These are phyloP conservation scores for Phaeodactylum tricornutum DNA, from an alignment of 108 stramenopile species.

Conservation along the genomic window DNA sequence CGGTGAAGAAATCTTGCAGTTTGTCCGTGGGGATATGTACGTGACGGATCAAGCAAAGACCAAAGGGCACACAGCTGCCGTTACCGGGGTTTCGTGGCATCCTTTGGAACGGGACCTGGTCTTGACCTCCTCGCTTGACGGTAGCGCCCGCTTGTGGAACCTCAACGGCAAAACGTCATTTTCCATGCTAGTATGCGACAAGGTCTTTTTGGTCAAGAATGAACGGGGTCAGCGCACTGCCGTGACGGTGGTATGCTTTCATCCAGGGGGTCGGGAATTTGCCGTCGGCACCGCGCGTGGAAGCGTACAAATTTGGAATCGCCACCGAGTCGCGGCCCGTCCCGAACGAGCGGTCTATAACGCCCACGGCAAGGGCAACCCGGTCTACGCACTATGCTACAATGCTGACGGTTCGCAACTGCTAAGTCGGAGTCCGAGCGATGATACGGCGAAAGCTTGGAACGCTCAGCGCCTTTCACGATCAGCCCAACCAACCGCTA, in stretches of 20 bases:
- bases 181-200: conserved; percentile 64
- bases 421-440: conserved; percentile 44
- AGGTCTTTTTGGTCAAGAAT: conserved; percentile 48
- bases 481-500: conserved; percentile 23
- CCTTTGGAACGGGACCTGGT: conserved; percentile 69
- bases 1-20: conserved; percentile 57
- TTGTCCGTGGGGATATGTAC: conserved; percentile 82
- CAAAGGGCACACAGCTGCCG: conserved; percentile 70
- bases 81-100: conserved; percentile 82
- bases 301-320: conserved; percentile 72
- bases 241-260: conserved; percentile 37
- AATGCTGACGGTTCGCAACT: conserved; percentile 34
- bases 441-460: conserved; percentile 53
- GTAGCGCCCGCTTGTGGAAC: conserved; percentile 80
- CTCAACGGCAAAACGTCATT: conserved; percentile 70
- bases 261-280: conserved; percentile 53
- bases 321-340: conserved; percentile 20
- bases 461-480: conserved; percentile 22
- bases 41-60: conserved; percentile 77
- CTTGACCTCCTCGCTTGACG: conserved; percentile 71
- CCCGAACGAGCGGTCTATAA: conserved; percentile 42
- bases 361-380: conserved; percentile 35
- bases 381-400: conserved; percentile 34
- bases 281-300: conserved; percentile 77
- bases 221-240: conserved; percentile 46